These are phyloP conservation scores for Cetraspora pellucida DNA, from an alignment of 192 early-diverging fungal species.

Conservation along the genomic window DNA sequence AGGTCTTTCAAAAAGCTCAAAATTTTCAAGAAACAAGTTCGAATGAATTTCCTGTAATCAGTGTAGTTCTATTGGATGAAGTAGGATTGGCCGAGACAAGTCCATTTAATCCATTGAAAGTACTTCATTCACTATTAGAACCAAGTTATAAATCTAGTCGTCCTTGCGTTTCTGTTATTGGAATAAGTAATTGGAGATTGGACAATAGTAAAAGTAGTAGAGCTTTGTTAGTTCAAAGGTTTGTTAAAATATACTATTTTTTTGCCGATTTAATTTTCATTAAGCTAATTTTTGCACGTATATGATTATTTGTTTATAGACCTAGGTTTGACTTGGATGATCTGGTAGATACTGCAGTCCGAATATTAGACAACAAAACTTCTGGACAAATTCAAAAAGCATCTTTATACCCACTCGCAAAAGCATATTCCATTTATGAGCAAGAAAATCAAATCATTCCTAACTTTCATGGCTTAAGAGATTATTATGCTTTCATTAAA, in stretches of 20 bases:
- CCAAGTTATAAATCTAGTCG: slow-evolving; percentile 10
- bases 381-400: neutral
- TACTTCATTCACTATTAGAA: neutral
- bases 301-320: neutral
- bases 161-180: slow-evolving; percentile 25
- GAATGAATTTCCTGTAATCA: neutral
- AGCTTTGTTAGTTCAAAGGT: slow-evolving; percentile 26
- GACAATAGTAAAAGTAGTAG: slow-evolving; percentile 24
- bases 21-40: neutral
- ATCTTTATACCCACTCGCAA: neutral
- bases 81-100: neutral
- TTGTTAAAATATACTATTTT: neutral
- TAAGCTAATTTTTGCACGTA: neutral
- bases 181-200: slow-evolving; percentile 34
- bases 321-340: slow-evolving; percentile 16
- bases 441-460: slow-evolving; percentile 6
- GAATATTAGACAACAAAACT: neutral
- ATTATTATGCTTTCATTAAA: slow-evolving; percentile 26
- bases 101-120: neutral
- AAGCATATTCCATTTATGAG: slow-evolving; percentile 25
- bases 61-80: neutral
- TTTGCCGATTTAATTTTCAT: neutral
- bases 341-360: slow-evolving; percentile 6
- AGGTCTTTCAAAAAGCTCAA: neutral
- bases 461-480: slow-evolving; percentile 28